Evolutionary conservation across 371 early-diverging fungal genomes (phyloP).

Genomic region (Gilbertella persicaria): DNA sequence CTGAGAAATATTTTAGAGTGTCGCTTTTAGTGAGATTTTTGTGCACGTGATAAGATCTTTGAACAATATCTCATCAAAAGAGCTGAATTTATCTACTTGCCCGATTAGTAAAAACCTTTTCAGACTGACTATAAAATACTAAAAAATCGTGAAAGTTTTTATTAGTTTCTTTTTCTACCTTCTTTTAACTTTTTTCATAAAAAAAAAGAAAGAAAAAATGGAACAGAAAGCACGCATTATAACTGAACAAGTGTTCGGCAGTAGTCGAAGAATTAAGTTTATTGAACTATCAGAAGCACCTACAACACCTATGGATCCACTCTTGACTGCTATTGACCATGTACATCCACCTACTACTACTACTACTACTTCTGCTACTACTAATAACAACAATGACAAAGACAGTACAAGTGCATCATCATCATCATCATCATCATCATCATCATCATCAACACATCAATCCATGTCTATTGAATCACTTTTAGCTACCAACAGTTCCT

Average conservation of each 20-base stretch:
- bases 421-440: too few relatives aligned
- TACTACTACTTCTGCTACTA: background rate
- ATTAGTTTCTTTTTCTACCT: background rate
- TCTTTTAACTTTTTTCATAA: background rate
- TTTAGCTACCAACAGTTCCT: constrained; percentile 11
- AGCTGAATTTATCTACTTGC: too few relatives aligned
- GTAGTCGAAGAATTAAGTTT: constrained; percentile 43
- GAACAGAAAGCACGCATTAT: constrained; percentile 39
- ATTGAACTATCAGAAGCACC: constrained; percentile 28
- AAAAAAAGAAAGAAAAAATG: constrained; percentile 11
- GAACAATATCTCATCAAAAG: too few relatives aligned
- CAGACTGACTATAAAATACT: too few relatives aligned
- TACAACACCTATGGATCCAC: constrained; percentile 19
- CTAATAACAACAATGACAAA: background rate
- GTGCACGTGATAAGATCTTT: too few relatives aligned
- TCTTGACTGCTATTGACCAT: constrained; percentile 19
- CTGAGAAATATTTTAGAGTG: too few relatives aligned
- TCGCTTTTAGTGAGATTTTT: too few relatives aligned
- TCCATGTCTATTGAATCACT: constrained; percentile 39
- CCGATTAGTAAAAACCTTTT: too few relatives aligned
- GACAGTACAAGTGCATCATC: background rate
- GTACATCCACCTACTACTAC: background rate
- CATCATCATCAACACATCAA: constrained; percentile 6
- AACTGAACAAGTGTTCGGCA: constrained; percentile 45
- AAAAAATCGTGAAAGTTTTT: too few relatives aligned